phyloP scores from a whole-genome alignment of 2,329 filamentous ascomycete species.

The Sporothrix globosa region DNA sequence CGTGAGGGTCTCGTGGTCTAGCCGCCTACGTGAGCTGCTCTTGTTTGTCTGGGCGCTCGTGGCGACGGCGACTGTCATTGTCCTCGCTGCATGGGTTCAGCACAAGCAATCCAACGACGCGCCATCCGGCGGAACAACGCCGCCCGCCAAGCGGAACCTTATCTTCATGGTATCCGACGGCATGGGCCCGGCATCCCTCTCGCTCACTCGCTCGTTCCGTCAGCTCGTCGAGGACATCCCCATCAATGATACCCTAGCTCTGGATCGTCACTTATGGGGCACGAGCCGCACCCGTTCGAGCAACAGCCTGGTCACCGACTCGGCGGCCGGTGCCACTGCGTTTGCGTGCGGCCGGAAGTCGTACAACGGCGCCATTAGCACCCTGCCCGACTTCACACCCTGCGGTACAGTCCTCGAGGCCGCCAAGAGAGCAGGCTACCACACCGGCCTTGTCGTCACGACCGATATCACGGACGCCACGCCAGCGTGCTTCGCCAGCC shows the following conservation, averaged over 20 bases:
- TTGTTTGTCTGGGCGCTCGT: conserved; percentile 82
- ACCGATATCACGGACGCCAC: conserved; percentile 95
- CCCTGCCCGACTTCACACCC: conserved; percentile 79
- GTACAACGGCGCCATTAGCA: conserved; percentile 95
- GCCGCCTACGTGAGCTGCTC: conserved; percentile 68
- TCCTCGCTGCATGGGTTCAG: conserved; percentile 77
- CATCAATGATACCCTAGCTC: conserved; percentile 71
- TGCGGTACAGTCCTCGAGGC: conserved; percentile 94
- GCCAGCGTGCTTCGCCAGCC: conserved; percentile 89
- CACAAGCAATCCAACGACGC: conserved; percentile 61
- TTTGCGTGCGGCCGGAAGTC: conserved; percentile 93
- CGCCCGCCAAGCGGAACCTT: conserved; percentile 79
- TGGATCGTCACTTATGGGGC: conserved; percentile 90
- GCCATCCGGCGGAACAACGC: conserved; percentile 32
- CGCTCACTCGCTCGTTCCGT: conserved; percentile 81
- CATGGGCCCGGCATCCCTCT: conserved; percentile 92
- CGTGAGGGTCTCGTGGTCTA: conserved; percentile 31
- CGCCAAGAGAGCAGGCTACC: conserved; percentile 87
- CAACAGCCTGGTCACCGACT: conserved; percentile 88
- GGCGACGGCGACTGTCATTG: conserved; percentile 75
- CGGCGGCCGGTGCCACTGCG: conserved; percentile 93
- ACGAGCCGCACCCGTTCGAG: conserved; percentile 83
- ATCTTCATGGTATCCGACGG: conserved; percentile 99
- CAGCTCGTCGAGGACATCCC: conserved; percentile 77
- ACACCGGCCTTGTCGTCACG: conserved; percentile 91